phyloP scores from a whole-genome alignment of 1,284 basidiomycete species.

The Naganishia cerealis region DNA sequence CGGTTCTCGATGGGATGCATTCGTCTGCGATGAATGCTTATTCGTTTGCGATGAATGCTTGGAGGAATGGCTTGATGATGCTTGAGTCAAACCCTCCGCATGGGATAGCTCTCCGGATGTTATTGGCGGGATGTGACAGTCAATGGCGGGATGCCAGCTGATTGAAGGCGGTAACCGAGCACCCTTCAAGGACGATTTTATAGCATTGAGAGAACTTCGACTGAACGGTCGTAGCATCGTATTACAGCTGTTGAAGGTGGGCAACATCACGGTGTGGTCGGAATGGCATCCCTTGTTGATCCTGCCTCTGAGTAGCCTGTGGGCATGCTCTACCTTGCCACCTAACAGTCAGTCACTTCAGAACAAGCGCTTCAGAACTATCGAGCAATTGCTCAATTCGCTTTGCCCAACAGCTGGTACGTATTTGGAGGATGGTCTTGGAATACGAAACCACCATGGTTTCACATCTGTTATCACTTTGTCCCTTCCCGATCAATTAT shows the following conservation, averaged over 20 bases:
- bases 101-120: not conserved
- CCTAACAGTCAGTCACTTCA: no score
- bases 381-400: no score
- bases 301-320: not conserved
- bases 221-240: not conserved
- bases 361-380: no score
- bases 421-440: no score
- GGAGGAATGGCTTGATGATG: not conserved
- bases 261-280: not conserved
- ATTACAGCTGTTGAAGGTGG: not conserved
- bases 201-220: not conserved
- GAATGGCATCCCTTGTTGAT: not conserved
- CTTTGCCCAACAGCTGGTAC: no score
- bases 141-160: slow-evolving; percentile 16
- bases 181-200: slow-evolving; percentile 1
- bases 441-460: no score
- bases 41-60: not conserved
- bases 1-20: not conserved
- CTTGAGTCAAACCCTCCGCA: no score
- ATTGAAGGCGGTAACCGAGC: slow-evolving; percentile 3
- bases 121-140: slow-evolving; percentile 5
- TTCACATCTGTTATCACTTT: no score
- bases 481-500: no score
- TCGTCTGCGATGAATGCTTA: not conserved
- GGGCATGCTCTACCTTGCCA: no score